Percentiles rank a stretch among this genome's conserved stretches.
These are phyloP conservation scores for Pichia sp. DNA, from an alignment of 1,139 yeast species.

Conservation along the genomic window DNA sequence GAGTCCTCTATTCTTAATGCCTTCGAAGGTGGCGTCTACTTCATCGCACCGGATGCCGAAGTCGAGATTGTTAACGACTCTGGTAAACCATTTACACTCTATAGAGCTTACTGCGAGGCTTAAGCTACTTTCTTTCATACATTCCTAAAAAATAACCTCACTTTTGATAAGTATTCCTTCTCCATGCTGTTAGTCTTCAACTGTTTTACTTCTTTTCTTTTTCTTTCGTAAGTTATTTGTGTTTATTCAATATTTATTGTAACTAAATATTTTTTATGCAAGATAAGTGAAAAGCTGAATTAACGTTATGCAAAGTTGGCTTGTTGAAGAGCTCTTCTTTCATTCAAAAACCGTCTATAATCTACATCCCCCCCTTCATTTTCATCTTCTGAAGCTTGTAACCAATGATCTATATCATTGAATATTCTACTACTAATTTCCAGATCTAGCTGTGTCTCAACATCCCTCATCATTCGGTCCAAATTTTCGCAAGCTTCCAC, in stretches of 20 bases:
- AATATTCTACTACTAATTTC: slow-evolving; percentile 50
- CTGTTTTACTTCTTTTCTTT: neutral
- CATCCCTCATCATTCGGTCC: slow-evolving; percentile 55
- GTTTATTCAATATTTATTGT: neutral
- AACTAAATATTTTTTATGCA: neutral
- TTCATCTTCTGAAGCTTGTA: slow-evolving; percentile 45
- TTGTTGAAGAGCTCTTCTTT: slow-evolving; percentile 1
- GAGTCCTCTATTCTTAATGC: slow-evolving; percentile 41
- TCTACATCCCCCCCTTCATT: slow-evolving; percentile 28
- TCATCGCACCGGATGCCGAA: slow-evolving; percentile 73
- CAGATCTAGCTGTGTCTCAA: slow-evolving; percentile 58
- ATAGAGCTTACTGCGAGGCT: slow-evolving; percentile 84
- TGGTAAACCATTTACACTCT: slow-evolving; percentile 56
- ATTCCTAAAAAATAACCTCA: neutral
- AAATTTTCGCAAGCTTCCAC: slow-evolving; percentile 76
- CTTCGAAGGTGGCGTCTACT: slow-evolving; percentile 72
- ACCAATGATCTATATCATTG: slow-evolving; percentile 57
- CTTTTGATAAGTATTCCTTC: neutral
- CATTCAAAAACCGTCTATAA: slow-evolving; percentile 7
- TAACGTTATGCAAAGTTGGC: slow-evolving; percentile 1
- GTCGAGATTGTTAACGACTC: slow-evolving; percentile 56
- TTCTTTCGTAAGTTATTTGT: neutral
- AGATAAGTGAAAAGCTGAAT: neutral
- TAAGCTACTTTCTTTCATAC: slow-evolving; percentile 22
- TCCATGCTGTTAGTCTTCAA: neutral